Evolutionary conservation across 176 grass and related monocot species (phyloP).

Genomic region (Poa pratensis): DNA sequence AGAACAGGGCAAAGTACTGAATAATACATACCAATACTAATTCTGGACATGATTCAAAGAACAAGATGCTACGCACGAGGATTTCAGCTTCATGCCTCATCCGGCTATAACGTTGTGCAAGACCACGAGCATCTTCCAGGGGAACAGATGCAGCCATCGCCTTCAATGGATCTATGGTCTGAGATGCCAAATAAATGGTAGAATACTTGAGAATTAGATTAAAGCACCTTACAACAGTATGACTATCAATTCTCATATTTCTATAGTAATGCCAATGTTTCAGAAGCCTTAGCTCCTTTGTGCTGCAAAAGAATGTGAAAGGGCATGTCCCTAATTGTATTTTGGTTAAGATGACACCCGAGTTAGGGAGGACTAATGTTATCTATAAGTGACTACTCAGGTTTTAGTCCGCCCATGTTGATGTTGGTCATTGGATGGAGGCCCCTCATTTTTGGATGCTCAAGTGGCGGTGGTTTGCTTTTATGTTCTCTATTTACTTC

Average conservation of each 20-base stretch:
- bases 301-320: neutral
- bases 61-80: constrained; percentile 48
- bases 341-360: too few relatives aligned
- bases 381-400: too few relatives aligned
- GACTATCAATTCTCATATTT: constrained; percentile 9
- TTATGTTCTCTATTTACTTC: too few relatives aligned
- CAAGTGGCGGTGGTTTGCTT: too few relatives aligned
- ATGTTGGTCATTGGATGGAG: too few relatives aligned
- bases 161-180: constrained; percentile 93
- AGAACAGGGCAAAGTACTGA: constrained; percentile 24
- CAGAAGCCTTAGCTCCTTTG: constrained; percentile 33
- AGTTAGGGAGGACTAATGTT: too few relatives aligned
- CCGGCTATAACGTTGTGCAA: constrained; percentile 97
- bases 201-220: constrained; percentile 32
- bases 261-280: neutral
- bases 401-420: too few relatives aligned
- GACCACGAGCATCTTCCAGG: constrained; percentile 90
- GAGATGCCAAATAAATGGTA: constrained; percentile 48
- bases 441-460: too few relatives aligned
- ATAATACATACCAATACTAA: constrained; percentile 28
- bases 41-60: constrained; percentile 9
- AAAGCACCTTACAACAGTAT: constrained; percentile 24
- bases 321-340: too few relatives aligned
- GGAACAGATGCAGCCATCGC: constrained; percentile 66
- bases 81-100: constrained; percentile 98